Evolutionary conservation across 768 basidiomycete genomes (phyloP).

Genomic region (Sporobolomyces pararoseus): DNA sequence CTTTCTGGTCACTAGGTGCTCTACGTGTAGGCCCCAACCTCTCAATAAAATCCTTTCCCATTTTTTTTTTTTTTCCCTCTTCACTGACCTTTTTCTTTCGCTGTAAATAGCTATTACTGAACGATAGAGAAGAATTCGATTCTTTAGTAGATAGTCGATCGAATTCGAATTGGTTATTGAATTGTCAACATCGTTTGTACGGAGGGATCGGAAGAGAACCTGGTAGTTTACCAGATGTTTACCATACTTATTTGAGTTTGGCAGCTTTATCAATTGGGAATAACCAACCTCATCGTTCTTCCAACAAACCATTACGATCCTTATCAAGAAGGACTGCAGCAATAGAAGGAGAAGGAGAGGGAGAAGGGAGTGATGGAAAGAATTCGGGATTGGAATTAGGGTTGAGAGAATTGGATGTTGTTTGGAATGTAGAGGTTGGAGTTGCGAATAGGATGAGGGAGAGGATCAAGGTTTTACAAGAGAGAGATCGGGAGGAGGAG

Average conservation of each 20-base stretch:
- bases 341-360: neutral
- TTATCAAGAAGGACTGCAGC: neutral
- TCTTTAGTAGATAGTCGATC: neutral
- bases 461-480: neutral
- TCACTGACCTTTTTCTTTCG: neutral
- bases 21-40: constrained; percentile 58
- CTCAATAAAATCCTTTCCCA: neutral
- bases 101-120: neutral
- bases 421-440: constrained; percentile 21
- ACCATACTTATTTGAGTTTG: constrained; percentile 86
- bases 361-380: neutral
- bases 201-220: constrained; percentile 86
- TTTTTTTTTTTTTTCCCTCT: constrained; percentile 6
- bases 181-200: constrained; percentile 72
- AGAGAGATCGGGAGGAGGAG: neutral
- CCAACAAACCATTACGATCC: too few relatives aligned
- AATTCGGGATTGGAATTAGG: neutral
- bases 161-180: constrained; percentile 59
- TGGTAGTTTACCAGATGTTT: constrained; percentile 78
- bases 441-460: constrained; percentile 25
- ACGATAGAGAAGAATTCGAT: neutral
- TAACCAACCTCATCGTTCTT: constrained; percentile 10
- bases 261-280: constrained; percentile 65
- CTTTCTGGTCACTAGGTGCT: constrained; percentile 88
- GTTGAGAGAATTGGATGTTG: constrained; percentile 15